Base-by-base conservation (phyloP, 441 rosid genomes). In the Gossypium trilobum region DNA sequence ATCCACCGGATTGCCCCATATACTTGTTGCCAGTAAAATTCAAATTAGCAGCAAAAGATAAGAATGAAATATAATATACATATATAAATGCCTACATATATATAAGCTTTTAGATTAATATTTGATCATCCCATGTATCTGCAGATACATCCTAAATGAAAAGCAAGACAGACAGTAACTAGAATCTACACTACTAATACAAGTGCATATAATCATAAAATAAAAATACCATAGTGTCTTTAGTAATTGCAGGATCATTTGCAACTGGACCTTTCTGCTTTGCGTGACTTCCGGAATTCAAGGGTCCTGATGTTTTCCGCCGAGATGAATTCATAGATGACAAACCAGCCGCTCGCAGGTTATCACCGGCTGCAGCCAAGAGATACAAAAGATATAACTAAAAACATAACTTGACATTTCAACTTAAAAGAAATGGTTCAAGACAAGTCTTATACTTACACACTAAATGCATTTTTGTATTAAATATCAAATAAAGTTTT, bases 251-350 rank as follows among this genome's bases (percentile, higher is more conserved):
- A 68, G 84, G 71, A 29, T 87, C 89, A 57, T 77, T 83, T 48
- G 78, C 70, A 52, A 85, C 74, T n/a, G 82, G 82, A 77, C 77
- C 82, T 78, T 80, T 85, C 75, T 87, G 91, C 80, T 82, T 88
- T 16, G 80, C 78, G 22, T 79, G 75, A 74, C 76, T 82, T 68
- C 84, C 87, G 19, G 89, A 80, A 75, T 73, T 83, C 33, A 77
- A 67, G 62, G 85, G 81, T 23, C 87, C 89, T 16, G 90, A 86
- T 52, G 73, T 59, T 81, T 88, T 81, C 78, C 87, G 72, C 74
- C 87, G 46, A 23, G 91, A 81, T 59, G 90, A 82, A 75, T 88
- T 89, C 85, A 83, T 81, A 9, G 84, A 75, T 57, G 82, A 72
- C 33, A 86, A 74, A 73, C 79, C 72, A 6, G 73, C 63, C 5